A percentile compares a stretch with the other conserved stretches of the same genome.
phyloP scores from a whole-genome alignment of 306 rosid genomes.

The Inga oerstediana region DNA sequence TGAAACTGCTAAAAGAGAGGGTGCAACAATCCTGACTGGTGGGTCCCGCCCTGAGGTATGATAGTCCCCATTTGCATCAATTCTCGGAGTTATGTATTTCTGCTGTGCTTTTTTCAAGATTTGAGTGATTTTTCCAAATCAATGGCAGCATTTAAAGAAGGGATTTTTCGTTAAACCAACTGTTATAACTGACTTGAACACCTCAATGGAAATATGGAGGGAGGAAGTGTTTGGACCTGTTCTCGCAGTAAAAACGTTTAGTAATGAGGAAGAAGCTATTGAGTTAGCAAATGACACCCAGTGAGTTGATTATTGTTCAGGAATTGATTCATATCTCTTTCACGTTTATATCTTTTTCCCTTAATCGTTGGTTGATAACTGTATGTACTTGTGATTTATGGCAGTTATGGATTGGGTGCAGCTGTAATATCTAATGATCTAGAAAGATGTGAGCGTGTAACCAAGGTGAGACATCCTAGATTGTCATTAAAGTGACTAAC shows the following conservation, averaged over 20 bases:
- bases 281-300: constrained; percentile 82
- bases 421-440: constrained; percentile 93
- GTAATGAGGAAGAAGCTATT: constrained; percentile 90
- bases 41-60: constrained; percentile 94
- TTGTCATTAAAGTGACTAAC: constrained; percentile 12
- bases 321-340: constrained; percentile 13
- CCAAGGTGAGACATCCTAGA: constrained; percentile 64
- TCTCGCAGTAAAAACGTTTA: constrained; percentile 88
- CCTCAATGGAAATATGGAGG: constrained; percentile 96
- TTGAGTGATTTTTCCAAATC: constrained; percentile 14
- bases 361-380: constrained; percentile 27
- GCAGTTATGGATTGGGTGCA: constrained; percentile 84
- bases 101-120: constrained; percentile 6
- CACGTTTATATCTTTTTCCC: neutral
- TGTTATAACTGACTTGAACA: constrained; percentile 72
- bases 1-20: constrained; percentile 87
- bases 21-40: constrained; percentile 84
- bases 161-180: constrained; percentile 89
- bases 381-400: constrained; percentile 34
- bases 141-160: constrained; percentile 81
- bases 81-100: constrained; percentile 7
- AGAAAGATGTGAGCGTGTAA: constrained; percentile 88
- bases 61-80: constrained; percentile 28
- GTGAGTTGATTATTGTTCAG: constrained; percentile 53
- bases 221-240: constrained; percentile 98